phyloP scores from a whole-genome alignment of 164 flowering plant species.

The Amborella trichopoda region DNA sequence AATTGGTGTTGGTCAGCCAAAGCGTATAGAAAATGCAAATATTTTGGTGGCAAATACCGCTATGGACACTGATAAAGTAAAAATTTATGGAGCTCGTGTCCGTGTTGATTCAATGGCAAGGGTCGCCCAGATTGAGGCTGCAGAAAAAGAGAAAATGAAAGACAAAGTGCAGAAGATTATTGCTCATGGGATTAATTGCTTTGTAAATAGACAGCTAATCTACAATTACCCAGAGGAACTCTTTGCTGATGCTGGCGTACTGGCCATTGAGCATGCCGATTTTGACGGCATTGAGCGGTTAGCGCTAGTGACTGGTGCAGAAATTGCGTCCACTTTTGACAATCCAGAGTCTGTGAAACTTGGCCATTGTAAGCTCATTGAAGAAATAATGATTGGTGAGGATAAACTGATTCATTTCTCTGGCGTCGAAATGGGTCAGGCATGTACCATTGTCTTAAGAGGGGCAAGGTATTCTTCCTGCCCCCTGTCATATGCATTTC shows the following conservation, averaged over 20 bases:
- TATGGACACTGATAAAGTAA: slow-evolving; percentile 99
- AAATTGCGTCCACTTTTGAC: slow-evolving; percentile 97
- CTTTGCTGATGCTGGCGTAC: slow-evolving; percentile 95
- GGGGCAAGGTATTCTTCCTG: slow-evolving; percentile 72
- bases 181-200: slow-evolving; percentile 90
- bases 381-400: slow-evolving; percentile 99
- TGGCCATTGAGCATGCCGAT: slow-evolving; percentile 99
- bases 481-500: no score
- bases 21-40: slow-evolving; percentile 89
- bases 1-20: slow-evolving; percentile 96
- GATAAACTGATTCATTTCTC: slow-evolving; percentile 94
- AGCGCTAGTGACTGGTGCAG: slow-evolving; percentile 96
- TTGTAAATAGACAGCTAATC: slow-evolving; percentile 87
- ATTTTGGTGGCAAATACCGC: slow-evolving; percentile 99
- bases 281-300: slow-evolving; percentile 97
- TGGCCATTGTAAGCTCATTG: slow-evolving; percentile 94
- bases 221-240: slow-evolving; percentile 98
- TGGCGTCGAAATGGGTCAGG: slow-evolving; percentile 97
- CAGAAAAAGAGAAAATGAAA: slow-evolving; percentile 95
- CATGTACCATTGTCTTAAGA: slow-evolving; percentile 93
- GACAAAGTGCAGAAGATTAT: slow-evolving; percentile 93
- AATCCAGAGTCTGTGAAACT: slow-evolving; percentile 98
- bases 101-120: slow-evolving; percentile 96
- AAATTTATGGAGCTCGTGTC: slow-evolving; percentile 97
- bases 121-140: slow-evolving; percentile 93